Percentiles rank a stretch among this genome's conserved stretches.
These are phyloP conservation scores for Vitis hybrid DNA, from an alignment of 177 flowering plant genomes.

Conservation along the genomic window DNA sequence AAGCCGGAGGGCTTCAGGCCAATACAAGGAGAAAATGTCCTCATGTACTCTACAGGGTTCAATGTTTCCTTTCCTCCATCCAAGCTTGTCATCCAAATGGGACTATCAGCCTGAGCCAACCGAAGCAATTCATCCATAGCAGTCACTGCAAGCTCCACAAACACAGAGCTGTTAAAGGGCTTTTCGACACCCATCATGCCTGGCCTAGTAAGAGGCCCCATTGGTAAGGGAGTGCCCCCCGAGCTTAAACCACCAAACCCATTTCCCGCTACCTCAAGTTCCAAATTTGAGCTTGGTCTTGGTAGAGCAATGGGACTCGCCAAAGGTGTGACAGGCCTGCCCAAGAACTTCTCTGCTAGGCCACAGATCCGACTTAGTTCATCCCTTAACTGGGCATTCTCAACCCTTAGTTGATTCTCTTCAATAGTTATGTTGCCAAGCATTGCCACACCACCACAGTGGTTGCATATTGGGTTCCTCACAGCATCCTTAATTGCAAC, in stretches of 20 bases:
- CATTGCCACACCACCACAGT: constrained; percentile 43
- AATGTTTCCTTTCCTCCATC: constrained; percentile 28
- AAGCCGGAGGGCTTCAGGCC: constrained; percentile 31
- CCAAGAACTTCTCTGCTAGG: constrained; percentile 40
- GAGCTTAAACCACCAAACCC: constrained; percentile 24
- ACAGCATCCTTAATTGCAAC: constrained; percentile 32
- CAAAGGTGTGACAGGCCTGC: constrained; percentile 28
- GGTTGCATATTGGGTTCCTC: constrained; percentile 37
- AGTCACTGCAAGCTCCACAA: constrained; percentile 33
- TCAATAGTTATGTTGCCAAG: constrained; percentile 31
- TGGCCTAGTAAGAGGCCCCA: constrained; percentile 23
- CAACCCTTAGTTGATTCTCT: constrained; percentile 45
- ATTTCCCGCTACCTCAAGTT: constrained; percentile 43
- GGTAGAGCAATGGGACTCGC: constrained; percentile 11
- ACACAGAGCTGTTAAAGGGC: constrained; percentile 23
- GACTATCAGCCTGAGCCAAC: constrained; percentile 30
- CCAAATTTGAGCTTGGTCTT: constrained; percentile 25
- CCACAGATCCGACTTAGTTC: constrained; percentile 38
- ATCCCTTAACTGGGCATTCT: constrained; percentile 46
- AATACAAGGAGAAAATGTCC: constrained; percentile 29
- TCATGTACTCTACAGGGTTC: constrained; percentile 43
- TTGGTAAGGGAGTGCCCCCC: constrained; percentile 17
- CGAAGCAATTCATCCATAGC: constrained; percentile 51
- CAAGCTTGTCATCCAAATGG: constrained; percentile 41
- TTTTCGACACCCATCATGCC: constrained; percentile 15